Conservation (phyloP, 352 stramenopile genomes). For the Phytopythium helicoides region DNA sequence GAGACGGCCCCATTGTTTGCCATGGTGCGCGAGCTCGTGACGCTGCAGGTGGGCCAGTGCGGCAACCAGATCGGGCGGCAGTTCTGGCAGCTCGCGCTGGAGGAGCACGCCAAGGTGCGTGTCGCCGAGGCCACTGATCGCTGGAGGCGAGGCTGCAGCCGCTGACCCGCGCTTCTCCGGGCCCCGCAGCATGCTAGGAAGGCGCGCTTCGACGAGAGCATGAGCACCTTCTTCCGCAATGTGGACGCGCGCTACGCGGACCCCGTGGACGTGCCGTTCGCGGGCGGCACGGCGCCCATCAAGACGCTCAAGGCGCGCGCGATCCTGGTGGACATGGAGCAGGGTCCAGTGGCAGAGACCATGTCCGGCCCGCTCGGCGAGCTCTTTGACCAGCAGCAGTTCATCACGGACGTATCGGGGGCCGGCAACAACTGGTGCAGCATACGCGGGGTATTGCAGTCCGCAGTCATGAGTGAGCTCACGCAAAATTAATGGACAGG, state of each 20-base stretch:
- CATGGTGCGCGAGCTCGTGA: constrained; percentile 88
- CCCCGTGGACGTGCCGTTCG: constrained; percentile 50
- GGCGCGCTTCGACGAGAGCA: constrained; percentile 84
- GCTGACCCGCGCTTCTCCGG: not conserved
- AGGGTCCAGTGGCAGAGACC: constrained; percentile 86
- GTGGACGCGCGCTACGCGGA: constrained; percentile 68
- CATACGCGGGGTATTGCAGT: not conserved
- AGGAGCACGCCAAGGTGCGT: constrained; percentile 83
- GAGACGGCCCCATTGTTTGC: too few relatives aligned
- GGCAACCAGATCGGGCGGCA: constrained; percentile 92
- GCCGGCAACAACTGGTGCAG: constrained; percentile 91
- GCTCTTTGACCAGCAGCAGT: constrained; percentile 88
- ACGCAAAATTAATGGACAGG: constrained; percentile 18
- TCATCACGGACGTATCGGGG: constrained; percentile 87
- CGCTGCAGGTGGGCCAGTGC: constrained; percentile 92
- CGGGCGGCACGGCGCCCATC: constrained; percentile 34
- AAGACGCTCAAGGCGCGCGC: constrained; percentile 73
- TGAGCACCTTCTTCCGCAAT: constrained; percentile 93
- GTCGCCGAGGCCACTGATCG: too few relatives aligned
- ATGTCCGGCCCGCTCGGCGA: constrained; percentile 75
- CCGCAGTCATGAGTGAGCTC: too few relatives aligned
- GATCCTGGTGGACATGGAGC: constrained; percentile 92
- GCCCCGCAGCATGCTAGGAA: constrained; percentile 36
- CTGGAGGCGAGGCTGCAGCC: too few relatives aligned
- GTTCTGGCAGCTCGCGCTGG: constrained; percentile 91